Evolutionary conservation across 1,284 basidiomycete genomes (phyloP).

Genomic region (Moesziomyces aphidis): DNA sequence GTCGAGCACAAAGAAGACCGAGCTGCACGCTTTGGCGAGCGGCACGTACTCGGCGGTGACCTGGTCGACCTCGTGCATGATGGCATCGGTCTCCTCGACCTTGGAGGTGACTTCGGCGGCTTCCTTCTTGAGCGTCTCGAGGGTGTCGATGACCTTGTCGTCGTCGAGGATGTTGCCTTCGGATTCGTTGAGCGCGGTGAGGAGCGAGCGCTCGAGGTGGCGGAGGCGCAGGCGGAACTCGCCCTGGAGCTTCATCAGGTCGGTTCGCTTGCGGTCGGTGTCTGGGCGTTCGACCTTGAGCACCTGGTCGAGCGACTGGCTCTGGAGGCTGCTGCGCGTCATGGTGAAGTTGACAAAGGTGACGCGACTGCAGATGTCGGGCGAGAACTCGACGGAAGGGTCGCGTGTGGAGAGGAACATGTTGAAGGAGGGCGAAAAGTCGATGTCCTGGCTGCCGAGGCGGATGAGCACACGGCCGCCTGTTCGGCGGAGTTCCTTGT

Average conservation of each 20-base stretch:
- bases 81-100: conserved; percentile 95
- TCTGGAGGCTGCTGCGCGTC: conserved; percentile 97
- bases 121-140: conserved; percentile 96
- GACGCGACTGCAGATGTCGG: conserved; percentile 97
- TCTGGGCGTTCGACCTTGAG: conserved; percentile 96
- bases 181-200: conserved; percentile 97
- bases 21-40: conserved; percentile 94
- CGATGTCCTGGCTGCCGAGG: conserved; percentile 98
- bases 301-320: conserved; percentile 96
- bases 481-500: conserved; percentile 86
- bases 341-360: conserved; percentile 99
- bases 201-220: conserved; percentile 89
- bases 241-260: conserved; percentile 97
- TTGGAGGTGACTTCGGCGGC: conserved; percentile 95
- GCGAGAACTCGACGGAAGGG: conserved; percentile 96
- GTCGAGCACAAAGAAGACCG: conserved; percentile 96
- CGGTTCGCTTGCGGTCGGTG: conserved; percentile 95
- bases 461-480: conserved; percentile 98
- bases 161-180: conserved; percentile 97
- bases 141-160: conserved; percentile 97
- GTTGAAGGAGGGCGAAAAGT: conserved; percentile 94
- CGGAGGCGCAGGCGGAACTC: conserved; percentile 94
- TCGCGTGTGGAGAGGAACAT: conserved; percentile 99
- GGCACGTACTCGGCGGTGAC: conserved; percentile 95
- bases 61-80: conserved; percentile 95